Conservation (phyloP, 2,329 filamentous ascomycete species). For the Xylariaceae sp. region DNA sequence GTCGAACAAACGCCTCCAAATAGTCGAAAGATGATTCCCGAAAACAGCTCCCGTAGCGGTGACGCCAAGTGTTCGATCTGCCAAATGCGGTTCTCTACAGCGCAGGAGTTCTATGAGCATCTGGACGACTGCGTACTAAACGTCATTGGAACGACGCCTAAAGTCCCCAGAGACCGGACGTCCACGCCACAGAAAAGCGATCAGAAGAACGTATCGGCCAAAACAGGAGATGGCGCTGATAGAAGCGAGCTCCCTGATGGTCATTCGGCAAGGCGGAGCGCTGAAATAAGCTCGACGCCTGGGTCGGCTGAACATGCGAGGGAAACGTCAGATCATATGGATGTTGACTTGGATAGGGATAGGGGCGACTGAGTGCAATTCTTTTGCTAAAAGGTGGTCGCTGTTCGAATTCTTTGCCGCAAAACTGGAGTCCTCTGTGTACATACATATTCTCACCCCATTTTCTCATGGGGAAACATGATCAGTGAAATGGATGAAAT, state of each 20-base stretch:
- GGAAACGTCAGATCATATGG: constrained; percentile 28
- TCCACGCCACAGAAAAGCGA: constrained; percentile 28
- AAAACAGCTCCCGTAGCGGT: constrained; percentile 33
- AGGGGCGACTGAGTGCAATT: constrained; percentile 10
- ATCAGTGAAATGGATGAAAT: too few species aligned
- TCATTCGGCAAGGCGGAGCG: constrained; percentile 14
- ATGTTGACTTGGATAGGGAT: constrained; percentile 29
- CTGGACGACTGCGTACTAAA: constrained; percentile 63
- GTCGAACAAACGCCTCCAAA: constrained; percentile 93
- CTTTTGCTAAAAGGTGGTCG: too few species aligned
- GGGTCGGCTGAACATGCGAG: constrained; percentile 20
- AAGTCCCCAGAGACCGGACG: constrained; percentile 26
- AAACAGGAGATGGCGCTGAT: constrained; percentile 25
- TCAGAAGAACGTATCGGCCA: constrained; percentile 20
- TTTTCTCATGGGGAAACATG: too few species aligned
- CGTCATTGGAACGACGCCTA: constrained; percentile 46
- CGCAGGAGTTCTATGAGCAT: constrained; percentile 97
- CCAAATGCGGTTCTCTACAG: constrained; percentile 68
- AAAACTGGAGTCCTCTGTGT: neutral
- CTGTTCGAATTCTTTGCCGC: too few species aligned
- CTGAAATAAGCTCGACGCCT: constrained; percentile 16
- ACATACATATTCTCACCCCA: neutral
- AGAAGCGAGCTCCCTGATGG: constrained; percentile 16
- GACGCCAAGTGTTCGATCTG: constrained; percentile 91
- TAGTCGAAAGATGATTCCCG: constrained; percentile 63